Evolutionary conservation across 2,329 filamentous ascomycete genomes (phyloP).

Genomic region (Phyllosticta citriasiana): DNA sequence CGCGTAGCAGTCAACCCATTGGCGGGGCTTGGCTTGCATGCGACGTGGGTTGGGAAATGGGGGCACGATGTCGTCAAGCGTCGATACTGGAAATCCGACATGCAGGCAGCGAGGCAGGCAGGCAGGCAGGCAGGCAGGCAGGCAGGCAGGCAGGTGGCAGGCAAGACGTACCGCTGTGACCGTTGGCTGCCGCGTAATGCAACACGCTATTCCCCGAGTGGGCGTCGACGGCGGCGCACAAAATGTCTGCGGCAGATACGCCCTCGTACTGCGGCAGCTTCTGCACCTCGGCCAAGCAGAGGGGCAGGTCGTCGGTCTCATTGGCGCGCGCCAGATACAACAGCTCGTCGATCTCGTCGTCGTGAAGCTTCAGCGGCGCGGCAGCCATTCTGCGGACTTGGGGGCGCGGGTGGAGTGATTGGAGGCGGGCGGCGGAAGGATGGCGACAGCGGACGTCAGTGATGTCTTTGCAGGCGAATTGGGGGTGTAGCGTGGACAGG

Average conservation of each 20-base stretch:
- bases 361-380: slow-evolving; percentile 38
- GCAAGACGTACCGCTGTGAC: slow-evolving; percentile 55
- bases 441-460: not conserved
- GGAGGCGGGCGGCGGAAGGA: not conserved
- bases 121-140: not conserved
- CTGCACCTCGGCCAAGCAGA: slow-evolving; percentile 49
- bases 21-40: not conserved
- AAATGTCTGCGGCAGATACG: slow-evolving; percentile 46
- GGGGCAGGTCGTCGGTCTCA: slow-evolving; percentile 59
- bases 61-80: not conserved
- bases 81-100: not conserved
- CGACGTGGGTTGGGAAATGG: not conserved
- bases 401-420: too few species aligned
- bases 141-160: not conserved
- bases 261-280: slow-evolving; percentile 43
- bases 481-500: not conserved
- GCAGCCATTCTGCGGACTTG: not conserved
- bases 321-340: slow-evolving; percentile 77
- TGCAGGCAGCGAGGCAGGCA: not conserved
- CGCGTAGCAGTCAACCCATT: not conserved
- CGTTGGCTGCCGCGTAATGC: slow-evolving; percentile 91
- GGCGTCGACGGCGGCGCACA: slow-evolving; percentile 61
- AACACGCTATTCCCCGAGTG: slow-evolving; percentile 68
- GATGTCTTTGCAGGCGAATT: not conserved
- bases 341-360: slow-evolving; percentile 83